These are phyloP conservation scores for Thinopyrum elongatum DNA, from an alignment of 176 grass and related monocot genomes.

Conservation along the genomic window DNA sequence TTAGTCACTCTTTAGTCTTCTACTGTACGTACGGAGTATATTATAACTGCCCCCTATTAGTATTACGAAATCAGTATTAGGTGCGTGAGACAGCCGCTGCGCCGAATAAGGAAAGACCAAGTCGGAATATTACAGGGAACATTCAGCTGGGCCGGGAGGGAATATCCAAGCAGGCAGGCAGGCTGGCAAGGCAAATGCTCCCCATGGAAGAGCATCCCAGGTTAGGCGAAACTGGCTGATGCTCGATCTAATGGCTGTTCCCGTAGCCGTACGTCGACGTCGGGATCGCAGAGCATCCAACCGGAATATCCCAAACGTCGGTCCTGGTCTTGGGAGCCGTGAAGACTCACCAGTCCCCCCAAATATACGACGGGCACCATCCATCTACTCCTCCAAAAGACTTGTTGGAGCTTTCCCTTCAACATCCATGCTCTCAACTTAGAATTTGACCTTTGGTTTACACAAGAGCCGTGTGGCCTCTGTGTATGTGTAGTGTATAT, in stretches of 20 bases:
- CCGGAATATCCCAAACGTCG: conserved; percentile 37
- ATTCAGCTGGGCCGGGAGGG: conserved; percentile 16
- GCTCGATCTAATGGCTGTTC: background rate
- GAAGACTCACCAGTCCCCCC: conserved; percentile 19
- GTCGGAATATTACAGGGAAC: conserved; percentile 36
- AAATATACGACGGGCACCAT: background rate
- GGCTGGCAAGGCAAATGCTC: conserved; percentile 19
- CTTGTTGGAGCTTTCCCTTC: background rate
- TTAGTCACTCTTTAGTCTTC: background rate
- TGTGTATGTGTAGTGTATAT: background rate
- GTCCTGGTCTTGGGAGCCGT: background rate
- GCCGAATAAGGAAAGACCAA: background rate
- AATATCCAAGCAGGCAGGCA: conserved; percentile 39
- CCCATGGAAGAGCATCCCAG: conserved; percentile 9
- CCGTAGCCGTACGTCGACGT: conserved; percentile 15
- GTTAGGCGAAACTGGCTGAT: conserved; percentile 8
- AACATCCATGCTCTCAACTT: background rate
- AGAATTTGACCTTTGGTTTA: background rate
- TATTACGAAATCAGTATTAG: background rate
- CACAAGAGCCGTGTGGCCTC: background rate
- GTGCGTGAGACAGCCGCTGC: background rate
- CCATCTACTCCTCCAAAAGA: background rate
- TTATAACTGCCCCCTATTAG: background rate
- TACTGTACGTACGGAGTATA: no score
- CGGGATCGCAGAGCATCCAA: conserved; percentile 20